Evolutionary conservation across 2,329 filamentous ascomycete species (phyloP).

Genomic region (Diaporthe citriasiana): DNA sequence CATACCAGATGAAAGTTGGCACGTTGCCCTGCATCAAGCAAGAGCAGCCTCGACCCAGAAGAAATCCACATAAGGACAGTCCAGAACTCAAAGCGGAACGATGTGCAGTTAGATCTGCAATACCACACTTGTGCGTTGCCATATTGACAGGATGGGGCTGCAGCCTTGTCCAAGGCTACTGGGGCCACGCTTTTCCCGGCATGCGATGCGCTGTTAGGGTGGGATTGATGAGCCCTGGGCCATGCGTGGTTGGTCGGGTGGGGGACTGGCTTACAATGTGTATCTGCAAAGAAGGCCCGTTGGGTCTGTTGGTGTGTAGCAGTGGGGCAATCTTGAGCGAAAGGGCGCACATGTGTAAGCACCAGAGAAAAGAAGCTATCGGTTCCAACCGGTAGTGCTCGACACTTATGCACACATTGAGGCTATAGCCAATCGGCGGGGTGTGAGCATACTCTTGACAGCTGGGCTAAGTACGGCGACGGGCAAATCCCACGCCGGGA

Average conservation of each 20-base stretch:
- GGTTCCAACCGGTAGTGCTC: constrained; percentile 14
- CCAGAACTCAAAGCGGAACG: not conserved
- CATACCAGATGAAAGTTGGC: not conserved
- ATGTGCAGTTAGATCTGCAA: constrained; percentile 5
- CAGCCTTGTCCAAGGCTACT: not conserved
- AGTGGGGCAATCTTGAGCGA: not conserved
- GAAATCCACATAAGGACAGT: not conserved
- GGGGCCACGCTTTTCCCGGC: not conserved
- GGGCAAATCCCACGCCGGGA: constrained; percentile 21
- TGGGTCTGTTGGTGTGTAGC: constrained; percentile 22
- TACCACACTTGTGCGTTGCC: not conserved
- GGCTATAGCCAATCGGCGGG: not conserved
- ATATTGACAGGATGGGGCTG: not conserved
- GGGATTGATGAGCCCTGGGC: not conserved
- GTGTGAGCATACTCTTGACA: not conserved
- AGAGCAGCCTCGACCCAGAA: not conserved
- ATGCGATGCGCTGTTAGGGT: not conserved
- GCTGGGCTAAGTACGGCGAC: not conserved
- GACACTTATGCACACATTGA: not conserved
- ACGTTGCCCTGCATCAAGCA: constrained; percentile 4
- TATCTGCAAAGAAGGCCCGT: not conserved
- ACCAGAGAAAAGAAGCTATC: not conserved
- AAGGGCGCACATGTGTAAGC: not conserved
- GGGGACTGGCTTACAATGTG: not conserved
- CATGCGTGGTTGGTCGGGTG: not conserved